A percentile compares a stretch with the other conserved stretches of the same genome.
phyloP scores from a whole-genome alignment of 495 filamentous ascomycete genomes.

The Penicillium dipodomyicola region DNA sequence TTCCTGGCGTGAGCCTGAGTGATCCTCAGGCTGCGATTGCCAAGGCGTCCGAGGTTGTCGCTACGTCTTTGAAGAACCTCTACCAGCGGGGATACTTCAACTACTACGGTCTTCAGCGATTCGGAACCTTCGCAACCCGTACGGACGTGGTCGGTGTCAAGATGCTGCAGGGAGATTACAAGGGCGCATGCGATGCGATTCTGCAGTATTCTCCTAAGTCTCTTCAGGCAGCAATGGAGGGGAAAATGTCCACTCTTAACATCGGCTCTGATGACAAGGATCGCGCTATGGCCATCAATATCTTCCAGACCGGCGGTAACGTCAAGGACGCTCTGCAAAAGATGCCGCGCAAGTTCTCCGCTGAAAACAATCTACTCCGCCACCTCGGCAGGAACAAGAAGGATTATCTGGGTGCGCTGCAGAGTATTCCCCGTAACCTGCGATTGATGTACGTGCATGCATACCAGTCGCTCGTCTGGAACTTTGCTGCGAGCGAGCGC shows the following conservation, averaged over 20 bases:
- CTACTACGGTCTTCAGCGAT: slow-evolving; percentile 93
- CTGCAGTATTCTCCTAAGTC: slow-evolving; percentile 60
- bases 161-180: slow-evolving; percentile 76
- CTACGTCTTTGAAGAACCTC: slow-evolving; percentile 52
- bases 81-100: slow-evolving; percentile 80
- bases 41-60: slow-evolving; percentile 55
- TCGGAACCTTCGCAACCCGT: slow-evolving; percentile 77
- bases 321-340: slow-evolving; percentile 56
- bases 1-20: slow-evolving; percentile 49
- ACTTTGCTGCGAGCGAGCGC: slow-evolving; percentile 72
- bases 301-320: slow-evolving; percentile 57
- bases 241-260: slow-evolving; percentile 34
- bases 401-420: slow-evolving; percentile 78
- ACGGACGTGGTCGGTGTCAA: slow-evolving; percentile 81
- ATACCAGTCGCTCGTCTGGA: slow-evolving; percentile 94
- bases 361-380: slow-evolving; percentile 73
- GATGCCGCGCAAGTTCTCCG: slow-evolving; percentile 78
- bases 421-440: slow-evolving; percentile 71
- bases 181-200: slow-evolving; percentile 72
- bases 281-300: slow-evolving; percentile 71
- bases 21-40: slow-evolving; percentile 35
- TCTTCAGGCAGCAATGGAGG: slow-evolving; percentile 46
- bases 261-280: slow-evolving; percentile 68
- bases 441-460: slow-evolving; percentile 95
- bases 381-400: slow-evolving; percentile 54